These are phyloP conservation scores for Vigna reflexopilosa DNA, from an alignment of 306 rosid species.

Conservation along the genomic window DNA sequence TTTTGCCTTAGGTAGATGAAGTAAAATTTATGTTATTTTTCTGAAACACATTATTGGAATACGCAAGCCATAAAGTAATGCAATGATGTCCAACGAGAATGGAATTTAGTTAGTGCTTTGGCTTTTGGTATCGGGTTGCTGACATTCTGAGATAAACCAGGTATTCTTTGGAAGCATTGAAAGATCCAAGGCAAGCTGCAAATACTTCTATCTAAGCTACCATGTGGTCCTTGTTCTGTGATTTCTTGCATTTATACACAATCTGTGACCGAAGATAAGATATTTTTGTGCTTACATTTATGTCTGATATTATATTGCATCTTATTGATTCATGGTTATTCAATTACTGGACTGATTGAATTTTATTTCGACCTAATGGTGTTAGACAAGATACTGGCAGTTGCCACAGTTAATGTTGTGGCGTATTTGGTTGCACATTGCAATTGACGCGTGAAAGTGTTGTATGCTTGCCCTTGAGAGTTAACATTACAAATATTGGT, in stretches of 20 bases:
- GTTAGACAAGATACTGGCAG: background rate
- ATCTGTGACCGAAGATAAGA: background rate
- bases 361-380: background rate
- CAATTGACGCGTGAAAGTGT: background rate
- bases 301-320: background rate
- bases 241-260: background rate
- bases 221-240: background rate
- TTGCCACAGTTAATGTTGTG: conserved; percentile 17
- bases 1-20: conserved; percentile 19
- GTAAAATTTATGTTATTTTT: conserved; percentile 5
- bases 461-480: background rate
- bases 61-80: conserved; percentile 12
- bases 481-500: background rate
- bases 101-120: background rate
- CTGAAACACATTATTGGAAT: background rate
- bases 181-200: background rate
- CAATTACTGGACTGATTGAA: background rate
- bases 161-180: background rate
- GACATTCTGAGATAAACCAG: background rate
- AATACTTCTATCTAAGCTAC: background rate
- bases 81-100: background rate
- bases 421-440: background rate
- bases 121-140: conserved; percentile 1
- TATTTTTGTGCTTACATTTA: background rate
- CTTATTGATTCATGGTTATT: background rate